phyloP scores from a whole-genome alignment of 129 eudicot species.

The Centrapalus pauciflorus region DNA sequence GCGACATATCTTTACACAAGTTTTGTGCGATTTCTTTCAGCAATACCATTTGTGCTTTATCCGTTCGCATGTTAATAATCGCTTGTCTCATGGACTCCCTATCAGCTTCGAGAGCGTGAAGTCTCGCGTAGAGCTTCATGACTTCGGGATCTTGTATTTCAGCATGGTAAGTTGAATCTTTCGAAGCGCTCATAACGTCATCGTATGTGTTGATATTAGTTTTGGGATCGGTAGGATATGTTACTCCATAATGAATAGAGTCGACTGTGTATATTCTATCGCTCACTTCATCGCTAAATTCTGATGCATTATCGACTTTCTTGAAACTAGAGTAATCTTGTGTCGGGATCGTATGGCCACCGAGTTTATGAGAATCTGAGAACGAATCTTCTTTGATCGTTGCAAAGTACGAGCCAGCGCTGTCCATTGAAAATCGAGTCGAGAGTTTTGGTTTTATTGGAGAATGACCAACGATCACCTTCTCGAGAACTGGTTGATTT shows the following conservation, averaged over 20 bases:
- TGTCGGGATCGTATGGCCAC: conserved; percentile 24
- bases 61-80: conserved; percentile 71
- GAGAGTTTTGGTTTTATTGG: conserved; percentile 46
- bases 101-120: conserved; percentile 94
- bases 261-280: conserved; percentile 80
- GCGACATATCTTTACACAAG: conserved; percentile 58
- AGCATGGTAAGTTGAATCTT: conserved; percentile 34
- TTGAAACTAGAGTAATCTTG: conserved; percentile 35
- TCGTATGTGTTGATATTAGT: conserved; percentile 33
- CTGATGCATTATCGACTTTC: conserved; percentile 50
- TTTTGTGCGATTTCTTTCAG: conserved; percentile 76
- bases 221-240: conserved; percentile 46
- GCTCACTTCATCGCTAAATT: conserved; percentile 60
- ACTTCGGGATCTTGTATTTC: conserved; percentile 56
- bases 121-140: conserved; percentile 64
- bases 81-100: conserved; percentile 91
- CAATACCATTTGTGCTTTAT: conserved; percentile 76
- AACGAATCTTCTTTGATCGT: conserved; percentile 44
- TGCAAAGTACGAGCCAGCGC: conserved; percentile 30
- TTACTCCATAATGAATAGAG: conserved; percentile 49
- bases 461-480: conserved; percentile 60
- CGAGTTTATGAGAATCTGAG: conserved; percentile 32
- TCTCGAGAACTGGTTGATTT: conserved; percentile 50
- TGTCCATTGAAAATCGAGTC: conserved; percentile 48
- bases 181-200: conserved; percentile 35